A percentile compares a stretch with the other conserved stretches of the same genome.
Conservation (phyloP, 371 early-diverging fungal genomes). For the Saksenaea vasiformis region DNA sequence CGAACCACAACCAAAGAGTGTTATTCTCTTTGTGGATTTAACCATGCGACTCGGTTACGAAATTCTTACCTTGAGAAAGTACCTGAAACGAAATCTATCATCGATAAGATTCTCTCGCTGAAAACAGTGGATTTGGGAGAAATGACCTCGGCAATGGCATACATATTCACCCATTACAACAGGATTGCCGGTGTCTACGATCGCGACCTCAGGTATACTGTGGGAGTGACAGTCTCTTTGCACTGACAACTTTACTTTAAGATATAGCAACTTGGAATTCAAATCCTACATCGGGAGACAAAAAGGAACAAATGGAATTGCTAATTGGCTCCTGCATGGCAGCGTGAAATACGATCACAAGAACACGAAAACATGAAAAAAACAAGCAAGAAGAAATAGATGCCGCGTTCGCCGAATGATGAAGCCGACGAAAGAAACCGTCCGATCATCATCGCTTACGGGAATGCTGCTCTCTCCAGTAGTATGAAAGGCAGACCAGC, state of each 20-base stretch:
- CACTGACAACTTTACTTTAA: background rate
- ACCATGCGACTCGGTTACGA: background rate
- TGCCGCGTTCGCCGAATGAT: background rate
- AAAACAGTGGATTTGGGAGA: background rate
- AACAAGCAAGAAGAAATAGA: background rate
- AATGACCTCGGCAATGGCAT: background rate
- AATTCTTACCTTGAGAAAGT: background rate
- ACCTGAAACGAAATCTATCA: background rate
- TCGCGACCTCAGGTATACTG: background rate
- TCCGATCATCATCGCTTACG: background rate
- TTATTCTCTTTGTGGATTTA: constrained; percentile 6
- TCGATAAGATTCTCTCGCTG: background rate
- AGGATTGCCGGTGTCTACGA: background rate
- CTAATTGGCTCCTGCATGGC: background rate
- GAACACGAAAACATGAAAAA: background rate
- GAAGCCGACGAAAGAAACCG: background rate
- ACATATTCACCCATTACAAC: background rate
- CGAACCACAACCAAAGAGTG: background rate
- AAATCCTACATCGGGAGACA: background rate
- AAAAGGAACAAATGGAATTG: background rate
- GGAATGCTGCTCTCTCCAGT: background rate
- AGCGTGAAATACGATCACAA: background rate
- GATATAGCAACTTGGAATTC: background rate
- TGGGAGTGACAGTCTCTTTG: background rate
- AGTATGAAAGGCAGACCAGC: background rate